Evolutionary conservation across 768 basidiomycete species (phyloP).

Genomic region (Tricholoma terreum): DNA sequence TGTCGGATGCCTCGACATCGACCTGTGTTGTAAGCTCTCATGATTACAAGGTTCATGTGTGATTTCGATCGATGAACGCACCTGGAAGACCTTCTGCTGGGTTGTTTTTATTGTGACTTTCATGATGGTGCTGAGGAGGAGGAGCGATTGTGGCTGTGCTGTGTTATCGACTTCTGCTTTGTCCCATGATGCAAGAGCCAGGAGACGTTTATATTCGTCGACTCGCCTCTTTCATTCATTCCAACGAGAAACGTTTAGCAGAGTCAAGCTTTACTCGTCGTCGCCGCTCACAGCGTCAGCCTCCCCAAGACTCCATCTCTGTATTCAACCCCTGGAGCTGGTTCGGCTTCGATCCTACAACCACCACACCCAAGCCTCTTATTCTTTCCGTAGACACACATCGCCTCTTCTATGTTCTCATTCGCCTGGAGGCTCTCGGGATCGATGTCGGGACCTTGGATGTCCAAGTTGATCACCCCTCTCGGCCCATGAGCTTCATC

Average conservation of each 20-base stretch:
- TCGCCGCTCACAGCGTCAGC: slow-evolving; percentile 38
- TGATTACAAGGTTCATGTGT: background rate
- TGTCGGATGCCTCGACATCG: slow-evolving; percentile 74
- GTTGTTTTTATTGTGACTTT: slow-evolving; percentile 96
- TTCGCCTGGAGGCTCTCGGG: slow-evolving; percentile 82
- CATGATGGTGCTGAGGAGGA: slow-evolving; percentile 48
- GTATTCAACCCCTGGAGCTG: slow-evolving; percentile 62
- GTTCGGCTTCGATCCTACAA: slow-evolving; percentile 41
- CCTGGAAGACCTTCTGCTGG: slow-evolving; percentile 88
- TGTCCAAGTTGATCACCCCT: slow-evolving; percentile 66
- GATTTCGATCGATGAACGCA: slow-evolving; percentile 26
- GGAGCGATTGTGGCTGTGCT: slow-evolving; percentile 18
- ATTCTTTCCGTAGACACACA: slow-evolving; percentile 72
- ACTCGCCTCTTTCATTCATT: slow-evolving; percentile 67
- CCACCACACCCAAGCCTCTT: slow-evolving; percentile 51
- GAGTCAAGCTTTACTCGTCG: slow-evolving; percentile 54
- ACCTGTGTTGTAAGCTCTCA: slow-evolving; percentile 39
- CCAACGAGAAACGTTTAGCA: slow-evolving; percentile 71
- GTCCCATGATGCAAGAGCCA: slow-evolving; percentile 42
- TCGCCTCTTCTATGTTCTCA: slow-evolving; percentile 84
- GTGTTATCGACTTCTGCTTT: slow-evolving; percentile 5
- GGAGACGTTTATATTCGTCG: slow-evolving; percentile 77
- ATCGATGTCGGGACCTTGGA: slow-evolving; percentile 78
- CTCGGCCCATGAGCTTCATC: slow-evolving; percentile 74
- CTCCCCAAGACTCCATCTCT: slow-evolving; percentile 30